These are phyloP conservation scores for Daedaleopsis nitida DNA, from an alignment of 768 basidiomycete genomes.

Conservation along the genomic window DNA sequence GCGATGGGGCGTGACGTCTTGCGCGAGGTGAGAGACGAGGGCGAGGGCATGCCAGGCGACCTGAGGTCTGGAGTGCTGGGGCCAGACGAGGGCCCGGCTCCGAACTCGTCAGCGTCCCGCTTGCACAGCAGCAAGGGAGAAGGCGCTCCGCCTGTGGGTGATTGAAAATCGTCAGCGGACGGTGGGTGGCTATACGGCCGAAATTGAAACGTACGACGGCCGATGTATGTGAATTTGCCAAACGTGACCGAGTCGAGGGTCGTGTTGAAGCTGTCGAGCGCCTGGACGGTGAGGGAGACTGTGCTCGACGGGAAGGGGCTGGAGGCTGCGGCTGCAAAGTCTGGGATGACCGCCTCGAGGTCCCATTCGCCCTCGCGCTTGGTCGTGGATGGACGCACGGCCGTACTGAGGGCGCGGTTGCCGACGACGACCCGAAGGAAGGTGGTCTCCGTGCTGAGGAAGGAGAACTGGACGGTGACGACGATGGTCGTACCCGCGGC, in stretches of 20 bases:
- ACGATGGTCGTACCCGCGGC: conserved; percentile 62
- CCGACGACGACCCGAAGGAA: conserved; percentile 79
- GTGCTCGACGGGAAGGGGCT: conserved; percentile 34
- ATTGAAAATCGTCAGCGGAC: conserved; percentile 5
- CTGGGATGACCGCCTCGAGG: conserved; percentile 63
- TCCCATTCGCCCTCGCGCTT: conserved; percentile 59
- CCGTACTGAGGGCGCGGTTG: conserved; percentile 64
- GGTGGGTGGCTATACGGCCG: neutral
- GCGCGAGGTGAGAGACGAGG: conserved; percentile 43
- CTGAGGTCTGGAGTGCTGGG: conserved; percentile 10
- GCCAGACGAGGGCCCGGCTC: conserved; percentile 1
- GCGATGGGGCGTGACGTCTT: conserved; percentile 34
- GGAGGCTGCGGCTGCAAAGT: conserved; percentile 39
- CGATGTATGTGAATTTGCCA: conserved; percentile 71
- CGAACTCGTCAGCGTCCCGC: conserved; percentile 6
- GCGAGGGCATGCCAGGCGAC: conserved; percentile 20
- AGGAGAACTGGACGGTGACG: conserved; percentile 62
- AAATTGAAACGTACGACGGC: conserved; percentile 38
- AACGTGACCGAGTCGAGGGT: conserved; percentile 68
- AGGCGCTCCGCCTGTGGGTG: conserved; percentile 6
- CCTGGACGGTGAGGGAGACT: conserved; percentile 62
- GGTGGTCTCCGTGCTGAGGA: conserved; percentile 48
- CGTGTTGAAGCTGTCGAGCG: conserved; percentile 52
- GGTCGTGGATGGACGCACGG: conserved; percentile 55
- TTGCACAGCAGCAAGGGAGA: conserved; percentile 15